A percentile compares a stretch with the other conserved stretches of the same genome.
phyloP scores from a whole-genome alignment of 345 rosid genomes.

The Mercurialis annua region DNA sequence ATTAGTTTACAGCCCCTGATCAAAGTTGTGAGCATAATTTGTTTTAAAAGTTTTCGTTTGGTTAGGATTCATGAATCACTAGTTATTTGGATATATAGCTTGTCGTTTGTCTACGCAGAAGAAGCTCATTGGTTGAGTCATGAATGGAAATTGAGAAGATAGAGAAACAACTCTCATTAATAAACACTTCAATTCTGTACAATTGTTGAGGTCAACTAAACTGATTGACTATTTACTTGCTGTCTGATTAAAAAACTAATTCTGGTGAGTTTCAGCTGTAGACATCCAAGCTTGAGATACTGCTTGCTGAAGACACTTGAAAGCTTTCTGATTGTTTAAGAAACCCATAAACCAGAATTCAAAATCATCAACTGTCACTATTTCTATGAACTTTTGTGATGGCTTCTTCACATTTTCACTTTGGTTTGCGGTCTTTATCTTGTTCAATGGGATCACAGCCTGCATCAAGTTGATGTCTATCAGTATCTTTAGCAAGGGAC shows the following conservation, averaged over 20 bases:
- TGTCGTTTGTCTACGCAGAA: no score
- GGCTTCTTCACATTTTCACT: conserved; percentile 57
- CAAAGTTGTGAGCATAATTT: no score
- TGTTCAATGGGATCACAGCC: conserved; percentile 54
- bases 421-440: conserved; percentile 48
- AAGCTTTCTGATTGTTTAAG: conserved; percentile 59
- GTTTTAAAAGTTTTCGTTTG: no score
- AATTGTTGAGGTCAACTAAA: conserved; percentile 8
- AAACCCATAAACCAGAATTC: conserved; percentile 97
- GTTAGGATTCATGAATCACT: no score
- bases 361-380: conserved; percentile 57
- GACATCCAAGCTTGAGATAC: conserved; percentile 29
- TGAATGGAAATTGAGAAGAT: not conserved
- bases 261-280: conserved; percentile 21
- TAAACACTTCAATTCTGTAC: not conserved
- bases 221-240: conserved; percentile 7
- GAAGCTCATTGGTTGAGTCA: no score
- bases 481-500: no score
- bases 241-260: conserved; percentile 21
- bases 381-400: conserved; percentile 62
- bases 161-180: not conserved
- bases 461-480: conserved; percentile 7
- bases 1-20: no score
- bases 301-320: conserved; percentile 51
- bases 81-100: no score